These are phyloP conservation scores for Cladophialophora chaetospira DNA, from an alignment of 2,329 filamentous ascomycete genomes.

Conservation along the genomic window DNA sequence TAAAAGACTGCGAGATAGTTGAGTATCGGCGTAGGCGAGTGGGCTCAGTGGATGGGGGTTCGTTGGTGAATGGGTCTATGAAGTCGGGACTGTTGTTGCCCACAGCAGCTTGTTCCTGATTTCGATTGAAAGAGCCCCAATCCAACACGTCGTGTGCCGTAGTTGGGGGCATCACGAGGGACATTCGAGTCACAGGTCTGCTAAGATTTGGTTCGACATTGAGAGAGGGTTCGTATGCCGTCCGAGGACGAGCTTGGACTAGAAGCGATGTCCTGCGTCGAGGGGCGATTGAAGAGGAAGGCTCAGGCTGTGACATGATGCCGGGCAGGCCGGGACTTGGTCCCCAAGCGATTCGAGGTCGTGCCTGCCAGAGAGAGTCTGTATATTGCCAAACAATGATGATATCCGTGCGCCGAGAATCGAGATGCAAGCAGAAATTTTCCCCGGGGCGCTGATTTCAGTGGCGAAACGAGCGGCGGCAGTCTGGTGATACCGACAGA, in stretches of 20 bases:
- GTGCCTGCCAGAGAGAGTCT: constrained; percentile 1
- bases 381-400: background rate
- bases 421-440: background rate
- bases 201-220: constrained; percentile 1
- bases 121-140: constrained; percentile 24
- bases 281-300: constrained; percentile 33
- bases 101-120: constrained; percentile 19
- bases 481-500: constrained; percentile 3
- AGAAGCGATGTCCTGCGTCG: constrained; percentile 44
- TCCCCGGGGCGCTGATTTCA: background rate
- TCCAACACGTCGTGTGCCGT: constrained; percentile 24
- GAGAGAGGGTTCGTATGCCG: constrained; percentile 30
- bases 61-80: constrained; percentile 21
- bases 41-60: constrained; percentile 1
- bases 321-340: background rate
- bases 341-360: background rate
- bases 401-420: background rate
- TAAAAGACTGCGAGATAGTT: constrained; percentile 28
- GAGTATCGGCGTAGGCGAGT: constrained; percentile 30
- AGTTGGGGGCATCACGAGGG: constrained; percentile 13
- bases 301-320: constrained; percentile 33
- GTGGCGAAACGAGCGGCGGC: constrained; percentile 7
- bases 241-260: constrained; percentile 42
- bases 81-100: constrained; percentile 16
- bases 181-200: constrained; percentile 23